Conservation (phyloP, 2,329 filamentous ascomycete genomes). For the Rachicladosporium sp. region DNA sequence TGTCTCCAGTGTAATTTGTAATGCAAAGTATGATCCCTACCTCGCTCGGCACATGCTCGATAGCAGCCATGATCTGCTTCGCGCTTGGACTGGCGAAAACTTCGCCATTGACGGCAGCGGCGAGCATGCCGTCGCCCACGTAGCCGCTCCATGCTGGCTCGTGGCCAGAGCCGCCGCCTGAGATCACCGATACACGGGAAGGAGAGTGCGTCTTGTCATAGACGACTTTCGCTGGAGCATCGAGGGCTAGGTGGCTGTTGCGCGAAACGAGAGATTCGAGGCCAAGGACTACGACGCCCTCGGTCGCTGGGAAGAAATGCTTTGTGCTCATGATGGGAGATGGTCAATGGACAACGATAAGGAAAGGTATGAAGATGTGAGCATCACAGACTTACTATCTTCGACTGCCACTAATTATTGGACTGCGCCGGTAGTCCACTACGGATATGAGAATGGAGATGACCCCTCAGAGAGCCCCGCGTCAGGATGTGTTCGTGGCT, state of each 20-base stretch:
- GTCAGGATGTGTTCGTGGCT: too few relatives aligned
- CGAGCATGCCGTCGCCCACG: conserved; percentile 37
- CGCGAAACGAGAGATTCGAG: conserved; percentile 35
- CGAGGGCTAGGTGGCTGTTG: conserved; percentile 33
- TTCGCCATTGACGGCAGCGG: conserved; percentile 36
- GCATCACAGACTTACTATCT: too few relatives aligned
- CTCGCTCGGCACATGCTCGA: conserved; percentile 33
- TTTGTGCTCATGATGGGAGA: conserved; percentile 36
- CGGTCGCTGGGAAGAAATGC: conserved; percentile 41
- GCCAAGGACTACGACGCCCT: conserved; percentile 38
- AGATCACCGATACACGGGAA: conserved; percentile 33
- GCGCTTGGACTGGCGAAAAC: conserved; percentile 37
- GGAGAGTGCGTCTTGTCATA: conserved; percentile 33
- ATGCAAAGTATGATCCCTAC: conserved; percentile 37
- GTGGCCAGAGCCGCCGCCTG: conserved; percentile 36
- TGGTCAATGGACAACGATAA: not conserved
- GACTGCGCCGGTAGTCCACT: too few relatives aligned
- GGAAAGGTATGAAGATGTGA: too few relatives aligned
- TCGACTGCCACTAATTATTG: too few relatives aligned
- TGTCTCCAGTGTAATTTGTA: conserved; percentile 39
- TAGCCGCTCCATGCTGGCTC: conserved; percentile 39
- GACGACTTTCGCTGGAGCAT: conserved; percentile 36
- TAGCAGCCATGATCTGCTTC: conserved; percentile 38
- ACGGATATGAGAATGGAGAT: too few relatives aligned
- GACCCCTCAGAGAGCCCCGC: too few relatives aligned